phyloP scores from a whole-genome alignment of 179 eudicot species.

The Spergularia azorica region DNA sequence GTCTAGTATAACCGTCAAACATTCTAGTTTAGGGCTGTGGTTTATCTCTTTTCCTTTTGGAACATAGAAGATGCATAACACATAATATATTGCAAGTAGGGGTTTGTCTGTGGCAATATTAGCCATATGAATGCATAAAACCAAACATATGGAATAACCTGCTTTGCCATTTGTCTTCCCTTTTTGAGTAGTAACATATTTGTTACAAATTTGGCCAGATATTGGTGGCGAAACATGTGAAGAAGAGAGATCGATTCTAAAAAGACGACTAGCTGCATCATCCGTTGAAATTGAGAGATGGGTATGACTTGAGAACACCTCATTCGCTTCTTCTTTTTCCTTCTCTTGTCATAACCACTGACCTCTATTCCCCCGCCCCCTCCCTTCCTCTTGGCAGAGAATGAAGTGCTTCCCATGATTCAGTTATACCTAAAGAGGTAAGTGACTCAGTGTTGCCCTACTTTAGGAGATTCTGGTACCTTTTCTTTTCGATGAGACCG shows the following conservation, averaged over 20 bases:
- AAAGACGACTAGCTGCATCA: constrained; percentile 76
- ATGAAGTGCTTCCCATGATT: constrained; percentile 84
- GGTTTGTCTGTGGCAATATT: not conserved
- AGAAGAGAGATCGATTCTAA: constrained; percentile 64
- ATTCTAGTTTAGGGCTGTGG: not conserved
- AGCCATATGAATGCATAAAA: not conserved
- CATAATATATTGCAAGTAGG: not conserved
- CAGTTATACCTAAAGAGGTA: constrained; percentile 22
- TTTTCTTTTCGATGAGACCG: not conserved
- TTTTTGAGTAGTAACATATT: not conserved
- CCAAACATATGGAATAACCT: not conserved
- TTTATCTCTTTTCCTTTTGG: not conserved
- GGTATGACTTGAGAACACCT: constrained; percentile 37
- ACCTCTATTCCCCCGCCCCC: not conserved
- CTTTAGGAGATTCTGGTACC: no score
- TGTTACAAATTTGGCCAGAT: constrained; percentile 46
- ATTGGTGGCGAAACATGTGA: constrained; percentile 71
- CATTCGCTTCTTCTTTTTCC: not conserved
- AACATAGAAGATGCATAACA: constrained; percentile 3
- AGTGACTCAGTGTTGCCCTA: not conserved
- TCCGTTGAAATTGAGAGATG: constrained; percentile 84
- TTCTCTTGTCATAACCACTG: constrained; percentile 16
- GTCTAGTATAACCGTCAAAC: not conserved
- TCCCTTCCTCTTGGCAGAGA: constrained; percentile 50
- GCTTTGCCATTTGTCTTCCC: not conserved